These are phyloP conservation scores for Hirsutella rhossiliensis DNA, from an alignment of 2,329 filamentous ascomycete species.

Conservation along the genomic window DNA sequence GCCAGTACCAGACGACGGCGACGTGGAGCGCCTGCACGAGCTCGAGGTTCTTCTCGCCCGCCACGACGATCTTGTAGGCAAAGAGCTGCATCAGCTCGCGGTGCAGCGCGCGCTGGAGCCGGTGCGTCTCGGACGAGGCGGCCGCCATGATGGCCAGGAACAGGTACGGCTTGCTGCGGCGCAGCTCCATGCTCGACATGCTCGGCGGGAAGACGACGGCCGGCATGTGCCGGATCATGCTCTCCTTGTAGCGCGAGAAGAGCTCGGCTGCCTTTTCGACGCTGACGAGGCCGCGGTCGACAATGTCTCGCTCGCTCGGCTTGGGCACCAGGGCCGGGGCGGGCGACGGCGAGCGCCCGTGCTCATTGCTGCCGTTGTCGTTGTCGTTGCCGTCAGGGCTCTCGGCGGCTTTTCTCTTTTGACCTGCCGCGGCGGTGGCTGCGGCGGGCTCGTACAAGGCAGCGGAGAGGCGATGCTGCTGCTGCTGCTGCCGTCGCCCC, in stretches of 20 bases:
- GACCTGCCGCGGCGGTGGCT: not conserved
- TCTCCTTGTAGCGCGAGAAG: slow-evolving; percentile 44
- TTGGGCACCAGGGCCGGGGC: not conserved
- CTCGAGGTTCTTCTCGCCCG: slow-evolving; percentile 72
- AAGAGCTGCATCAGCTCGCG: slow-evolving; percentile 61
- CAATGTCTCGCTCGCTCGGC: slow-evolving; percentile 24
- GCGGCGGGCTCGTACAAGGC: not conserved
- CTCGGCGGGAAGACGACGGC: slow-evolving; percentile 46
- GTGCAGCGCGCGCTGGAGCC: slow-evolving; percentile 48
- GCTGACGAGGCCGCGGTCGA: slow-evolving; percentile 48
- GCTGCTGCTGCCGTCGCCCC: no score
- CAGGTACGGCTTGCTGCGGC: slow-evolving; percentile 48
- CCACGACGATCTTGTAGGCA: slow-evolving; percentile 61
- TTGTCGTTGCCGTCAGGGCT: not conserved
- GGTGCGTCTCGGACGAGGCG: slow-evolving; percentile 43
- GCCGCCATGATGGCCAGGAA: slow-evolving; percentile 62
- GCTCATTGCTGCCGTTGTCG: not conserved
- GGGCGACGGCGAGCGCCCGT: slow-evolving; percentile 10
- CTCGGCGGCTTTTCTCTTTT: not conserved
- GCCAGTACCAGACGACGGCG: slow-evolving; percentile 72
- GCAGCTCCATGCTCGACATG: slow-evolving; percentile 41
- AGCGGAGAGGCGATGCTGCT: not conserved
- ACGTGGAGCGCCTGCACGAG: slow-evolving; percentile 69
- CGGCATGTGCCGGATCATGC: slow-evolving; percentile 50
- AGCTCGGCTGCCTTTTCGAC: slow-evolving; percentile 41